phyloP scores from a whole-genome alignment of 1,139 yeast genomes.

The Geotrichum restrictum region DNA sequence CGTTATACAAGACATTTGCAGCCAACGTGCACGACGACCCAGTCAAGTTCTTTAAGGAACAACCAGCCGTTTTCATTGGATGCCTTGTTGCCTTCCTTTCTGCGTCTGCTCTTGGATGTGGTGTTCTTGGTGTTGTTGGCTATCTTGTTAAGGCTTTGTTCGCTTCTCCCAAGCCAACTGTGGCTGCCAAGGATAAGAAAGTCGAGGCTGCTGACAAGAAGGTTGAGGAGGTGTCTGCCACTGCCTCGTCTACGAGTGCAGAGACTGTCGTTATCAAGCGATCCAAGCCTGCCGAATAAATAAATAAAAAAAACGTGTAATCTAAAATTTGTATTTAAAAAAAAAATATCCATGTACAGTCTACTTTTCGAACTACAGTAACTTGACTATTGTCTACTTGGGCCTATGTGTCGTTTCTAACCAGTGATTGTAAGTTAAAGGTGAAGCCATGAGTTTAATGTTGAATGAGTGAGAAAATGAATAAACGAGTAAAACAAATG shows the following conservation, averaged over 20 bases:
- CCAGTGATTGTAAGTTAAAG: too few species aligned
- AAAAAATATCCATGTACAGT: too few species aligned
- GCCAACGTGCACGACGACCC: conserved; percentile 36
- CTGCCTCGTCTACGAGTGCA: conserved; percentile 7
- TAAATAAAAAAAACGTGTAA: too few species aligned
- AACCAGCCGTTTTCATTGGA: conserved; percentile 38
- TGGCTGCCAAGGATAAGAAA: conserved; percentile 5
- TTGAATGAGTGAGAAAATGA: too few species aligned
- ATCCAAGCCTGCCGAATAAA: conserved; percentile 19
- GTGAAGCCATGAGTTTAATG: too few species aligned
- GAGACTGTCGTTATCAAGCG: conserved; percentile 16
- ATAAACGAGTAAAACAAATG: too few species aligned
- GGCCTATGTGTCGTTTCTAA: too few species aligned
- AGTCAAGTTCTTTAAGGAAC: conserved; percentile 34
- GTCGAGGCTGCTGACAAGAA: conserved; percentile 11
- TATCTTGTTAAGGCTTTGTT: conserved; percentile 23
- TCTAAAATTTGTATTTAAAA: not conserved
- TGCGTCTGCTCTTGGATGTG: conserved; percentile 31
- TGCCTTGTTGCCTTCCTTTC: conserved; percentile 28
- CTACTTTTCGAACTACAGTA: too few species aligned
- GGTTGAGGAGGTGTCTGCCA: conserved; percentile 4
- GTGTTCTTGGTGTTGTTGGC: conserved; percentile 28
- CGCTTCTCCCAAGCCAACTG: conserved; percentile 6
- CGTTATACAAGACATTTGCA: conserved; percentile 35
- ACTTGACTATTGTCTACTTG: too few species aligned